Percentiles rank a stretch among this genome's conserved stretches.
Evolutionary conservation across 192 early-diverging fungal genomes (phyloP).

Genomic region (Phycomyces blakesleeanus): DNA sequence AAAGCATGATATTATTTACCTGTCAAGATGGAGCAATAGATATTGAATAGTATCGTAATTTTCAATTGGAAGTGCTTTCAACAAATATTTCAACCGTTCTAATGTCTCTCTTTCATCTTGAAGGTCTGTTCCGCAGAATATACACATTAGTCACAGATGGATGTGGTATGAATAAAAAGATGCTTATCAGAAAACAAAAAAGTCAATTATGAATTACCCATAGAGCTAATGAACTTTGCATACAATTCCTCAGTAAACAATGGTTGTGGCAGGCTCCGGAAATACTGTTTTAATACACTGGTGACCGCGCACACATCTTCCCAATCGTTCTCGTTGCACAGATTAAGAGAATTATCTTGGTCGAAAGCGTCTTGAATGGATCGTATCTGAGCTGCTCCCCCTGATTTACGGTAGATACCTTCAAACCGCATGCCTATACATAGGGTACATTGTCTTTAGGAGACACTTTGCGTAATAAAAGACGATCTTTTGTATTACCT

Average conservation of each 20-base stretch:
- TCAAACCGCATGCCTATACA: constrained; percentile 47
- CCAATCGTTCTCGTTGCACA: constrained; percentile 43
- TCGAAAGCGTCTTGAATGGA: constrained; percentile 59
- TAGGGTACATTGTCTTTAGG: constrained; percentile 9
- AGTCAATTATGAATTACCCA: constrained; percentile 31
- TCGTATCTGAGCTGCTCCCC: constrained; percentile 63
- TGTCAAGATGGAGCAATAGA: constrained; percentile 61
- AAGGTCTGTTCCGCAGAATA: too few relatives aligned
- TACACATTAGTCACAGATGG: too few relatives aligned
- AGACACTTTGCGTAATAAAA: constrained; percentile 1
- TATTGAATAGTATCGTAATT: constrained; percentile 58
- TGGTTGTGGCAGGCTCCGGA: constrained; percentile 67
- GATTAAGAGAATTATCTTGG: constrained; percentile 41
- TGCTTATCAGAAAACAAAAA: too few relatives aligned
- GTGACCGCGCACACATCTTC: constrained; percentile 71
- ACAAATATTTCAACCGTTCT: constrained; percentile 33
- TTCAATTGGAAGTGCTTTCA: constrained; percentile 51
- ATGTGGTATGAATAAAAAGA: not conserved
- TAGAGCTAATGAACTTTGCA: constrained; percentile 53
- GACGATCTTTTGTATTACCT: constrained; percentile 8
- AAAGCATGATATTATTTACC: constrained; percentile 14
- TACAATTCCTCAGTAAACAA: constrained; percentile 66
- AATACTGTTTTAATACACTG: constrained; percentile 71
- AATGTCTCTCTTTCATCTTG: constrained; percentile 31
- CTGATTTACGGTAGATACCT: constrained; percentile 77